A percentile compares a stretch with the other conserved stretches of the same genome.
These are phyloP conservation scores for Holtermannia corniformis DNA, from an alignment of 768 basidiomycete genomes.

Conservation along the genomic window DNA sequence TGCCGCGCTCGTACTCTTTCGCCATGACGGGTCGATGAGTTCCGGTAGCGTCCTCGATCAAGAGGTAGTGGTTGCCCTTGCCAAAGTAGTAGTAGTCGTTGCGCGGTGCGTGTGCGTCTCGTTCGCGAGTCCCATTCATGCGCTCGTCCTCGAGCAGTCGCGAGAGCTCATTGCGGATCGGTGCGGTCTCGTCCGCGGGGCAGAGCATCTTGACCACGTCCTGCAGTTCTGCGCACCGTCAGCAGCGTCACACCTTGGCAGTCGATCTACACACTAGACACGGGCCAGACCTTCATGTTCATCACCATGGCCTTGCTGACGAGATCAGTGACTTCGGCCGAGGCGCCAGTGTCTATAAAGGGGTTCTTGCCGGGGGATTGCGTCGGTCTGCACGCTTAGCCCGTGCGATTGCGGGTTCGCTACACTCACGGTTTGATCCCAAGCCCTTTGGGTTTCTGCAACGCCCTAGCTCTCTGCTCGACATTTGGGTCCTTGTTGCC, in stretches of 20 bases:
- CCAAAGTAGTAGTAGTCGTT: constrained; percentile 82
- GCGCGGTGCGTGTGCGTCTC: constrained; percentile 78
- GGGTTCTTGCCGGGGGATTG: constrained; percentile 16
- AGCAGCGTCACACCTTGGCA: neutral
- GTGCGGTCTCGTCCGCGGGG: constrained; percentile 20
- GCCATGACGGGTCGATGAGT: constrained; percentile 75
- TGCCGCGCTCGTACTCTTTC: constrained; percentile 55
- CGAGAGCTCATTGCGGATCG: constrained; percentile 39
- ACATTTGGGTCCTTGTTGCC: constrained; percentile 17
- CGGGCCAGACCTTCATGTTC: constrained; percentile 77
- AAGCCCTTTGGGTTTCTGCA: too few relatives aligned
- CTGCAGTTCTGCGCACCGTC: constrained; percentile 37
- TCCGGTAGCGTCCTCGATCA: constrained; percentile 81
- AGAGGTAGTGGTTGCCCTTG: constrained; percentile 62
- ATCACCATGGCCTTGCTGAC: constrained; percentile 24
- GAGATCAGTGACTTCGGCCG: constrained; percentile 17
- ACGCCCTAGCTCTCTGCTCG: constrained; percentile 5
- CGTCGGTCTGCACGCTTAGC: too few relatives aligned
- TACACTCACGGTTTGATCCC: too few relatives aligned
- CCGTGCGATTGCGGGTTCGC: too few relatives aligned
- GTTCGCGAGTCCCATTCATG: constrained; percentile 76
- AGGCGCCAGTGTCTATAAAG: constrained; percentile 21
- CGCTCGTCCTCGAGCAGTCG: constrained; percentile 62
- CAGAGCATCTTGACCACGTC: constrained; percentile 30
- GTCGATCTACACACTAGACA: constrained; percentile 42